Evolutionary conservation across 768 basidiomycete species (phyloP).

Genomic region (Tricholoma sp.): DNA sequence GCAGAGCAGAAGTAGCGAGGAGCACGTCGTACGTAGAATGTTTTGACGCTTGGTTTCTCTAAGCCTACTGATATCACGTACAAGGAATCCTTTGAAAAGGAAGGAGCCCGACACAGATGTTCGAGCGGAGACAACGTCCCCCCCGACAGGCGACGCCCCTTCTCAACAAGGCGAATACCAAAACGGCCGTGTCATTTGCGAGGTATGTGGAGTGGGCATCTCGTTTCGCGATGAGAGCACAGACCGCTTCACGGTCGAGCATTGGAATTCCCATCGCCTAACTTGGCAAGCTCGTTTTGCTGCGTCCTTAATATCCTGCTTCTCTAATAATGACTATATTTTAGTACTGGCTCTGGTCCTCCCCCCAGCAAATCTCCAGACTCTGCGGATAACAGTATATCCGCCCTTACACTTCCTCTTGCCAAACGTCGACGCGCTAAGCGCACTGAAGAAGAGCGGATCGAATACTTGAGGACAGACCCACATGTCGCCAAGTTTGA

Average conservation of each 20-base stretch:
- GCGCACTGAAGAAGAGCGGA: constrained; percentile 72
- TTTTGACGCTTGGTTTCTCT: neutral
- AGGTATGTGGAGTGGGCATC: constrained; percentile 54
- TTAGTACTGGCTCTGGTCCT: neutral
- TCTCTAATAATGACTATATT: neutral
- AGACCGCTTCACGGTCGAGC: constrained; percentile 58
- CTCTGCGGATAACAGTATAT: constrained; percentile 33
- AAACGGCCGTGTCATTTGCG: constrained; percentile 61
- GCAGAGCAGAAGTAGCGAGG: neutral
- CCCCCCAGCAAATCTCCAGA: neutral
- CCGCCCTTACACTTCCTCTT: constrained; percentile 39
- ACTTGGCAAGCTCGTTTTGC: constrained; percentile 41
- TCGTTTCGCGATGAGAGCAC: constrained; percentile 63
- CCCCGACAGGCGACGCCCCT: constrained; percentile 3
- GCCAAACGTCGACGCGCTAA: constrained; percentile 68
- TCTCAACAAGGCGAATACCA: constrained; percentile 47
- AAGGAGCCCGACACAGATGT: constrained; percentile 18
- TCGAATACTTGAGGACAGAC: constrained; percentile 62
- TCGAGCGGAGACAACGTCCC: constrained; percentile 8
- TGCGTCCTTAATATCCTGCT: neutral
- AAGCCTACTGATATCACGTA: neutral
- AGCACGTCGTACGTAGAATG: neutral
- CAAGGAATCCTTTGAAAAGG: constrained; percentile 15
- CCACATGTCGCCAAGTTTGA: constrained; percentile 77
- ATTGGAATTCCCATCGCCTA: constrained; percentile 64